phyloP scores from a whole-genome alignment of 805 yeast species.

The Saturnispora bothae region DNA sequence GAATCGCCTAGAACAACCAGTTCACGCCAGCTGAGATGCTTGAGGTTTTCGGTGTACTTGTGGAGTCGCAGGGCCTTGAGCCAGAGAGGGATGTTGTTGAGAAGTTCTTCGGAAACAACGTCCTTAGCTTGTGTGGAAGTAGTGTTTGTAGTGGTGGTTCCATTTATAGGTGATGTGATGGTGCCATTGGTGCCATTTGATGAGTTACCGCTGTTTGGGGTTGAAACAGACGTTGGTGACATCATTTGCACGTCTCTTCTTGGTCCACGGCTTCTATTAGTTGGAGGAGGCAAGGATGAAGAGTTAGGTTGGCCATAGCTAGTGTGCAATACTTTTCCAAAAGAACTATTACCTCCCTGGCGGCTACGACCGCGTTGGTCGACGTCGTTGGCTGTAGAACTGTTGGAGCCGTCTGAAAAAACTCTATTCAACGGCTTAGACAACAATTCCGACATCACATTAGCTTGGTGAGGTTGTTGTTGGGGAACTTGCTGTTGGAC shows the following conservation, averaged over 20 bases:
- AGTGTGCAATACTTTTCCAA: neutral
- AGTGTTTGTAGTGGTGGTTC: no score
- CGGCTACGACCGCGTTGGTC: constrained; percentile 14
- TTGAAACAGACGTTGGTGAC: neutral
- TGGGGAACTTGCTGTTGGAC: constrained; percentile 2
- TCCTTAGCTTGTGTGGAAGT: no score
- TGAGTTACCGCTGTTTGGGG: neutral
- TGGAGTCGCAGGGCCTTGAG: constrained; percentile 80
- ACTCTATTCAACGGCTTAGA: constrained; percentile 17
- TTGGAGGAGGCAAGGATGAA: neutral
- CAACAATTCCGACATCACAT: constrained; percentile 1
- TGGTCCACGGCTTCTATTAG: no score
- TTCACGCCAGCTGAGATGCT: constrained; percentile 67
- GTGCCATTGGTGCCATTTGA: no score
- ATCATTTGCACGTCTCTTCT: neutral
- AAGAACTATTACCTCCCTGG: constrained; percentile 1
- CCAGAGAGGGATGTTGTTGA: constrained; percentile 86
- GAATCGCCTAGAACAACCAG: constrained; percentile 62
- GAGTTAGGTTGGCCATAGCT: neutral
- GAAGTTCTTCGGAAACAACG: constrained; percentile 40
- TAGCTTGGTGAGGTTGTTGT: neutral
- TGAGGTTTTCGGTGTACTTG: constrained; percentile 81
- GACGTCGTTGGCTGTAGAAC: constrained; percentile 16
- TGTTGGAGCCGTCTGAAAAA: constrained; percentile 26
- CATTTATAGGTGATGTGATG: no score